Evolutionary conservation across 257 asterid genomes (phyloP).

Genomic region (Solanum appendiculatum): DNA sequence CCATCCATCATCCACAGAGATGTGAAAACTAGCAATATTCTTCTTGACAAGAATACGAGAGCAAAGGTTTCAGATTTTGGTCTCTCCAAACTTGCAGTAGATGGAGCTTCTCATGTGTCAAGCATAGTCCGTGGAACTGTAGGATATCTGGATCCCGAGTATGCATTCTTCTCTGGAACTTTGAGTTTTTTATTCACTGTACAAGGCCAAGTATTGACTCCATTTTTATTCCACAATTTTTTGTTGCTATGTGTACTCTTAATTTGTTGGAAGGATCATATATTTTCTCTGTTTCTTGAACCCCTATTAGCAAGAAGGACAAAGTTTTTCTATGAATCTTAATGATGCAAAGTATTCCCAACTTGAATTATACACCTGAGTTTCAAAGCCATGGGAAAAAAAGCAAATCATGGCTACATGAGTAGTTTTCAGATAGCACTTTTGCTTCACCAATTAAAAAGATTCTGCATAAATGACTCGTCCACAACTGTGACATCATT

Average conservation of each 20-base stretch:
- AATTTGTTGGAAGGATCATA: neutral
- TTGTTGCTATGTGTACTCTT: neutral
- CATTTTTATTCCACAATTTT: neutral
- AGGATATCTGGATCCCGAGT: constrained; percentile 99
- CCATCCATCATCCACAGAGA: constrained; percentile 97
- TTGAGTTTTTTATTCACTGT: neutral
- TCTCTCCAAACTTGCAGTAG: constrained; percentile 90
- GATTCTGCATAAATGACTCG: neutral
- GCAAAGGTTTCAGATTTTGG: constrained; percentile 99
- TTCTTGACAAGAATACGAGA: constrained; percentile 81
- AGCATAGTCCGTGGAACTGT: constrained; percentile 99
- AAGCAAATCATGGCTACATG: neutral
- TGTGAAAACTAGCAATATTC: constrained; percentile 91
- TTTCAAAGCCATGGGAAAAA: neutral
- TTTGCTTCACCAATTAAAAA: neutral
- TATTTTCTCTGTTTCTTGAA: neutral
- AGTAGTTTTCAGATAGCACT: neutral
- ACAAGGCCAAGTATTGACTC: neutral
- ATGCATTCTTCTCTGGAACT: constrained; percentile 14
- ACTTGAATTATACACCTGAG: neutral
- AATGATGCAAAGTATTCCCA: neutral
- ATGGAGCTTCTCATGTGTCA: constrained; percentile 97
- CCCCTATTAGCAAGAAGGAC: neutral
- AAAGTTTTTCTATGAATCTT: neutral
- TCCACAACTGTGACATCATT: neutral